Percentiles rank a stretch among this genome's conserved stretches.
These are phyloP conservation scores for Yamadazyma sp. DNA, from an alignment of 805 yeast species.

Conservation along the genomic window DNA sequence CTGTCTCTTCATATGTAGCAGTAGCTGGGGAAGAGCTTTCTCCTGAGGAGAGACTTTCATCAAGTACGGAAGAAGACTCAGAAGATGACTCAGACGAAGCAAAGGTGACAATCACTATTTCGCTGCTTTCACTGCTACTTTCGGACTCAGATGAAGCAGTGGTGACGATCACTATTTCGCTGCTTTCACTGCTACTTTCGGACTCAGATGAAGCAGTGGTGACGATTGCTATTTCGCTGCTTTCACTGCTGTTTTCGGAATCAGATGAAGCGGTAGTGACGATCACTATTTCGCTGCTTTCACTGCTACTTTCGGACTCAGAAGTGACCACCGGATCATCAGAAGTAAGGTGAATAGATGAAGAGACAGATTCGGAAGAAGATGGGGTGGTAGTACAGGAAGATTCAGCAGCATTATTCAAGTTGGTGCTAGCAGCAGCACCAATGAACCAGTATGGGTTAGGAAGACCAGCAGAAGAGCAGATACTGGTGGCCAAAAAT, in stretches of 20 bases:
- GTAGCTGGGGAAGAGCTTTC: too few species aligned
- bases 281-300: too few species aligned
- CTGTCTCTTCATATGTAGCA: too few species aligned
- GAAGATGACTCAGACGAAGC: slow-evolving; percentile 14
- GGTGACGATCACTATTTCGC: too few species aligned
- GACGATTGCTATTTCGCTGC: too few species aligned
- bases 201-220: slow-evolving; percentile 5
- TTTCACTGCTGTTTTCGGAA: too few species aligned
- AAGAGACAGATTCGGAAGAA: slow-evolving; percentile 2
- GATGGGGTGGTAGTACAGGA: slow-evolving; percentile 4
- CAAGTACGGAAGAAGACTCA: slow-evolving; percentile 22
- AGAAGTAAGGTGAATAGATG: neutral
- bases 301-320: slow-evolving; percentile 3
- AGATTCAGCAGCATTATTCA: slow-evolving; percentile 27
- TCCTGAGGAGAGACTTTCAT: too few species aligned
- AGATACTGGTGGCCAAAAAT: slow-evolving; percentile 29
- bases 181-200: too few species aligned
- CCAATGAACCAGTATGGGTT: slow-evolving; percentile 41
- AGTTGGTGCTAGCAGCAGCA: slow-evolving; percentile 21
- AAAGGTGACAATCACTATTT: too few species aligned
- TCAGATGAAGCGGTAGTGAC: slow-evolving; percentile 8
- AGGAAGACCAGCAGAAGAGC: slow-evolving; percentile 33
- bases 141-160: too few species aligned
- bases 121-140: too few species aligned
- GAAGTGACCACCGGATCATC: slow-evolving; percentile 4